Base-by-base conservation (phyloP, 495 filamentous ascomycete genomes). In the Oidiodendron maius region DNA sequence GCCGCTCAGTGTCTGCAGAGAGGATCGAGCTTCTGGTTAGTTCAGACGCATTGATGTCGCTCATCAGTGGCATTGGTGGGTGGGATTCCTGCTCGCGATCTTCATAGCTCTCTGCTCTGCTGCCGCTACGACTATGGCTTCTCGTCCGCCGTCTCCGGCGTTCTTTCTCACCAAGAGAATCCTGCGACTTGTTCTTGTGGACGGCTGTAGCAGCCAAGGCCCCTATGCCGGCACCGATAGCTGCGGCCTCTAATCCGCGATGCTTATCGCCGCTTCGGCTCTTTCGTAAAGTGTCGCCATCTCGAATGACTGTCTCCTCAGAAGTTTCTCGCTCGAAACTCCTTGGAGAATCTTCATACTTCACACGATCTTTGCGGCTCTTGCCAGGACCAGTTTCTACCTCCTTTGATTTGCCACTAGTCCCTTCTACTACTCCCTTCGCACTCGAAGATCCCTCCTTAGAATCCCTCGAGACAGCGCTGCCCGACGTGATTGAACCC, bases 21-120 rank as follows among this genome's bases (percentile, higher is more conserved):
- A 95, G 71, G 48, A 98, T 86, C 0, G 94, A 97, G 28, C 85
- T 82, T 60, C 93, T 76, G 2, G 93, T 97, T 40, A 96, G 62
- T 21, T 95, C 89, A 0, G 90, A 94, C 24, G 86, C 77, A 40
- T 84, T 77, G 22, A 94, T 77, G 36, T 87, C 87, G 63, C 90
- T 94, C 61, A 80, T 81, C 60, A 94, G 74, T 2, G 90, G 91
- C 83, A 96, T 86, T 1, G 84, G 86, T 3, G 66, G 69, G 4
- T 66, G 53, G 3, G 66, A 51, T 26, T 58, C 45, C 25, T 46
- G 50, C 9, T 52, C 39, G n/a, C 21, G 36, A 35, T 61, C 58
- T 23, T 61, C 58, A 42, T 56, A 53, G 24, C 25, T 53, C 32
- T 58, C 75, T 45, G 81, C 76, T 48, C 77, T 55, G 55, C 74